A percentile compares a stretch with the other conserved stretches of the same genome.
These are phyloP conservation scores for Ogataea philodendri DNA, from an alignment of 805 yeast species.

Conservation along the genomic window DNA sequence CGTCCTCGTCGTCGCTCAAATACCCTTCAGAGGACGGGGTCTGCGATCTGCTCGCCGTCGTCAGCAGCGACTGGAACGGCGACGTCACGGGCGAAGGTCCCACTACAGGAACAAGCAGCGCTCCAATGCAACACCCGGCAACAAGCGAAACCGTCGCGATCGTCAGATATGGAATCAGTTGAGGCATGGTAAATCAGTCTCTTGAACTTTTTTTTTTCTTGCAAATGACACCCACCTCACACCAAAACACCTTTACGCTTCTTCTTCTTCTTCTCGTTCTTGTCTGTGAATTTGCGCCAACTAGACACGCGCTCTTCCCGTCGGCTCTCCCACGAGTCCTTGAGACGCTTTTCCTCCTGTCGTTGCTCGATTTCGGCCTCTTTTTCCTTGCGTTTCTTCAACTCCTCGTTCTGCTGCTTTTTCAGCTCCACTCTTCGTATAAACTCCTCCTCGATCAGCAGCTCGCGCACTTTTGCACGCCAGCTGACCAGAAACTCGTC, in stretches of 20 bases:
- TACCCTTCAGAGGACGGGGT: conserved; percentile 28
- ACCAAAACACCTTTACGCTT: conserved; percentile 47
- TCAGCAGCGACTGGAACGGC: conserved; percentile 17
- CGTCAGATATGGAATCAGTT: conserved; percentile 8
- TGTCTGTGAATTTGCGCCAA: conserved; percentile 54
- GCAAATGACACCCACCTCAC: conserved; percentile 15
- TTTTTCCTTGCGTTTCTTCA: conserved; percentile 34
- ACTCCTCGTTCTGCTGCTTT: conserved; percentile 41
- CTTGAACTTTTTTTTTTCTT: not conserved
- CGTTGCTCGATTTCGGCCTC: conserved; percentile 31
- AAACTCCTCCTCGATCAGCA: conserved; percentile 46
- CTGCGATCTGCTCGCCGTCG: conserved; percentile 11
- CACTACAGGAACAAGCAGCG: conserved; percentile 21
- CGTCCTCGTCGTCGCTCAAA: conserved; percentile 24
- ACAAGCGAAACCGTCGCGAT: conserved; percentile 29
- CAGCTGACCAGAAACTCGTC: conserved; percentile 39
- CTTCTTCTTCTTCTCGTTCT: conserved; percentile 45
- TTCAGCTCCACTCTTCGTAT: conserved; percentile 42
- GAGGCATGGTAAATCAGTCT: conserved; percentile 4
- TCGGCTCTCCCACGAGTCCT: conserved; percentile 60
- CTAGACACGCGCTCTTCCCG: conserved; percentile 55
- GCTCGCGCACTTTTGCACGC: conserved; percentile 41
- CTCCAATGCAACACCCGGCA: conserved; percentile 33
- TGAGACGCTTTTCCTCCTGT: conserved; percentile 34
- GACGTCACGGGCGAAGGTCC: conserved; percentile 14